Evolutionary conservation across 176 grass and related monocot genomes (phyloP).

Genomic region (Puya raimondii): DNA sequence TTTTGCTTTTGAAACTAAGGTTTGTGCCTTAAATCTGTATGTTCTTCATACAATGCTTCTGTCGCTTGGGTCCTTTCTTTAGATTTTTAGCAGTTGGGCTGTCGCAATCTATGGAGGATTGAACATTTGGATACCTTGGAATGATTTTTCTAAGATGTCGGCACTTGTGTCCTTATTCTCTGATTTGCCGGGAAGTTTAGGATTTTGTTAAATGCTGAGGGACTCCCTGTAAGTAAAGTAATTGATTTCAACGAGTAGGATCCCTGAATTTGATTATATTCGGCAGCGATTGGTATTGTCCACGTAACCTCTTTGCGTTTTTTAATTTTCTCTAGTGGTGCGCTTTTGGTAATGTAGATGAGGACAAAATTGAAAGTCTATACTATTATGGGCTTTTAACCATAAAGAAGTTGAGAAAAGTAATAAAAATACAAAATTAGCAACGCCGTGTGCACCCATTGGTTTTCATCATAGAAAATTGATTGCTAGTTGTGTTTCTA

Average conservation of each 20-base stretch:
- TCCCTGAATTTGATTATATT: no score
- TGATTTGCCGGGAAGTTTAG: not conserved
- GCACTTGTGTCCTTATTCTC: not conserved
- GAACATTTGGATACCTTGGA: not conserved
- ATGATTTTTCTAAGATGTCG: not conserved
- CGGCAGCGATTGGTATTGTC: not conserved
- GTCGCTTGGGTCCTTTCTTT: not conserved
- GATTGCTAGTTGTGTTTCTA: not conserved
- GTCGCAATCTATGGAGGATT: not conserved
- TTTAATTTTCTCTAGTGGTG: not conserved
- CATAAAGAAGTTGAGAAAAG: no score
- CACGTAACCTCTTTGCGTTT: not conserved
- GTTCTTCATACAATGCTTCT: no score
- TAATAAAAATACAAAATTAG: no score
- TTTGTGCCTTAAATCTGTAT: no score
- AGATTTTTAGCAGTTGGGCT: not conserved
- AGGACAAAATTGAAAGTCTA: no score
- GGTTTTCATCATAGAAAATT: not conserved
- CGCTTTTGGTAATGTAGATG: not conserved
- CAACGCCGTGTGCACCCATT: no score
- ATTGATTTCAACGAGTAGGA: no score
- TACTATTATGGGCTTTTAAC: no score
- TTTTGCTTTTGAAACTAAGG: no score
- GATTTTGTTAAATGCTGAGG: no score
- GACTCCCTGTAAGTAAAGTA: no score